phyloP scores from a whole-genome alignment of 331 rosid genomes.

The Acacia pycnantha region DNA sequence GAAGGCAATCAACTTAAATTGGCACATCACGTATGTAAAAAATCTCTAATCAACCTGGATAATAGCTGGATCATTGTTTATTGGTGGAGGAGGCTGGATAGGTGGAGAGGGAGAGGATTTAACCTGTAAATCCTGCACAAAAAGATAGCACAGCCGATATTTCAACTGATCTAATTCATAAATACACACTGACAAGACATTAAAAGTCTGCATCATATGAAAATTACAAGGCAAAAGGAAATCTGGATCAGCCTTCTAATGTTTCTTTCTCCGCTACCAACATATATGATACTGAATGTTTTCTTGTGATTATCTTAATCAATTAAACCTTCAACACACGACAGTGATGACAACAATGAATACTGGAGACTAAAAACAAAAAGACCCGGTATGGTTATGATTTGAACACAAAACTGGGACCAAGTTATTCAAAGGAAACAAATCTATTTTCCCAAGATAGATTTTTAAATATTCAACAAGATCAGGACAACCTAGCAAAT shows the following conservation, averaged over 20 bases:
- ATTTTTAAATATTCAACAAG: not conserved
- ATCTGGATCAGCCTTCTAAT: not conserved
- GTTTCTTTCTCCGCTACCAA: not conserved
- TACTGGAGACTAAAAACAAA: not conserved
- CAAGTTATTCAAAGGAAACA: not conserved
- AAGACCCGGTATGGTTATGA: not conserved
- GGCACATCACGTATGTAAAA: not conserved
- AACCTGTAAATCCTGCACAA: conserved; percentile 67
- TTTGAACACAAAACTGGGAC: not conserved
- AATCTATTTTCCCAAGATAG: not conserved
- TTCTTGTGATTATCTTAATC: not conserved
- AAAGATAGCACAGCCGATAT: conserved; percentile 8
- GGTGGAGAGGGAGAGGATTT: conserved; percentile 72
- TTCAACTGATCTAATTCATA: not conserved
- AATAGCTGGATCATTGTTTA: conserved; percentile 75
- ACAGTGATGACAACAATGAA: not conserved
- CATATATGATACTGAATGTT: not conserved
- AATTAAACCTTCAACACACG: not conserved
- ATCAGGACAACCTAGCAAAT: not conserved
- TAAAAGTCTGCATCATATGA: not conserved
- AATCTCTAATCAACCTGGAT: conserved; percentile 46
- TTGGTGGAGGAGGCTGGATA: conserved; percentile 44
- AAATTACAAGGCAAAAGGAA: not conserved
- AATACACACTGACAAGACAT: not conserved
- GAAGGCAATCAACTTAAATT: not conserved